A percentile compares a stretch with the other conserved stretches of the same genome.
Conservation (phyloP, 148 eudicot genomes). For the Linanthus parryae region DNA sequence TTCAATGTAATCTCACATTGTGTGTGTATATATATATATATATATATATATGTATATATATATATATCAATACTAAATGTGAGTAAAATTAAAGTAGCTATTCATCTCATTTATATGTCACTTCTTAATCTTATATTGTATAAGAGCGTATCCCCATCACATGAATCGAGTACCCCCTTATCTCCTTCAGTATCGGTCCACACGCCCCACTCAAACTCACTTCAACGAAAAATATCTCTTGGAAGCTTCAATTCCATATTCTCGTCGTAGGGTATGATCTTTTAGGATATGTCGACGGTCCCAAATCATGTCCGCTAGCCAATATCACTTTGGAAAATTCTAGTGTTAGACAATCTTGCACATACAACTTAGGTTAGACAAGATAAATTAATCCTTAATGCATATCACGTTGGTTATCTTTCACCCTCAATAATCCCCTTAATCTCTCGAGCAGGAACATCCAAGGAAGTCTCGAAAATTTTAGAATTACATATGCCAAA, state of each 20-base stretch:
- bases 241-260: conserved; percentile 1
- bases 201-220: background rate
- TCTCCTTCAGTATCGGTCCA: background rate
- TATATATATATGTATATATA: no score
- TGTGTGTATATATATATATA: no score
- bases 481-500: conserved; percentile 2
- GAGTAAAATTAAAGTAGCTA: no score
- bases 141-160: no score
- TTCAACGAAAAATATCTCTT: conserved; percentile 3
- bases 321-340: background rate
- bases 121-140: no score
- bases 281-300: background rate
- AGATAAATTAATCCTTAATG: conserved; percentile 6
- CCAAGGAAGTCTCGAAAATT: background rate
- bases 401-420: conserved; percentile 2
- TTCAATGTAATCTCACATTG: no score
- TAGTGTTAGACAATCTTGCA: background rate
- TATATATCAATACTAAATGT: no score
- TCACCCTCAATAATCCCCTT: background rate
- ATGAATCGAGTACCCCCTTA: no score
- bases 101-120: no score
- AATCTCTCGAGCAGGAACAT: background rate
- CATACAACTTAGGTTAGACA: background rate
- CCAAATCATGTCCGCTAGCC: background rate
- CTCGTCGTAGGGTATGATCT: conserved; percentile 3